Percentiles rank a stretch among this genome's conserved stretches.
phyloP scores from a whole-genome alignment of 1,284 basidiomycete species.

The Schizophyllum amplum region DNA sequence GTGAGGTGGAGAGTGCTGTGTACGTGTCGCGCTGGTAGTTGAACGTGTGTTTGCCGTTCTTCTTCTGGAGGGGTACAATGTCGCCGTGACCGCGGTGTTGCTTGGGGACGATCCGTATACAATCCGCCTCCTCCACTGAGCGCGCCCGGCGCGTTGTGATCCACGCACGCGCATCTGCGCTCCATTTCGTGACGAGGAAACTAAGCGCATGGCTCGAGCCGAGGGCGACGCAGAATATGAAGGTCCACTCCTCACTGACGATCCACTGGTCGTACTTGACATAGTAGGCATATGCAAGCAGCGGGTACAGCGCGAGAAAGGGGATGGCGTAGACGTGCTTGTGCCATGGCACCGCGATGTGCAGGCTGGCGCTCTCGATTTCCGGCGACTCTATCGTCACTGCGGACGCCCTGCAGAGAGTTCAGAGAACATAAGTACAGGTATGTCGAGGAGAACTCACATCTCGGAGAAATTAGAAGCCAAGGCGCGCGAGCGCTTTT shows the following conservation, averaged over 20 bases:
- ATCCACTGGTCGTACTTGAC: conserved; percentile 87
- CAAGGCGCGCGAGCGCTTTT: neutral
- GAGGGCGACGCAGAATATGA: conserved; percentile 83
- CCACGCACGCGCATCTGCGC: conserved; percentile 69
- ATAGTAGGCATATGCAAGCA: conserved; percentile 89
- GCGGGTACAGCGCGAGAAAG: conserved; percentile 81
- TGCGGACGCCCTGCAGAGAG: conserved; percentile 13
- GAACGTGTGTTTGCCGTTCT: conserved; percentile 73
- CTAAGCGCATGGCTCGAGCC: conserved; percentile 87
- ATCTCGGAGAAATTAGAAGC: neutral
- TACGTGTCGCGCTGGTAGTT: conserved; percentile 96
- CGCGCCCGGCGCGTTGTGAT: conserved; percentile 67
- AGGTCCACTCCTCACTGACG: conserved; percentile 93
- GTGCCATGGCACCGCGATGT: conserved; percentile 72
- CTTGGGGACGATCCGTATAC: conserved; percentile 80
- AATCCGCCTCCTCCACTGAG: conserved; percentile 67
- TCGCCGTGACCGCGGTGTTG: conserved; percentile 88
- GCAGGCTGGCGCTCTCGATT: conserved; percentile 76
- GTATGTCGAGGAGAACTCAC: neutral
- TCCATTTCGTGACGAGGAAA: conserved; percentile 92
- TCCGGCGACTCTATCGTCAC: conserved; percentile 78
- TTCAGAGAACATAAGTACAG: neutral
- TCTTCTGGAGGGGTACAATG: conserved; percentile 74
- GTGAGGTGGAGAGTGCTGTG: conserved; percentile 53
- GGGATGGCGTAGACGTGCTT: conserved; percentile 81